Evolutionary conservation across 371 early-diverging fungal genomes (phyloP), one percentile per base, ranked within the genome.

Genomic region (Mortierella sp.): DNA sequence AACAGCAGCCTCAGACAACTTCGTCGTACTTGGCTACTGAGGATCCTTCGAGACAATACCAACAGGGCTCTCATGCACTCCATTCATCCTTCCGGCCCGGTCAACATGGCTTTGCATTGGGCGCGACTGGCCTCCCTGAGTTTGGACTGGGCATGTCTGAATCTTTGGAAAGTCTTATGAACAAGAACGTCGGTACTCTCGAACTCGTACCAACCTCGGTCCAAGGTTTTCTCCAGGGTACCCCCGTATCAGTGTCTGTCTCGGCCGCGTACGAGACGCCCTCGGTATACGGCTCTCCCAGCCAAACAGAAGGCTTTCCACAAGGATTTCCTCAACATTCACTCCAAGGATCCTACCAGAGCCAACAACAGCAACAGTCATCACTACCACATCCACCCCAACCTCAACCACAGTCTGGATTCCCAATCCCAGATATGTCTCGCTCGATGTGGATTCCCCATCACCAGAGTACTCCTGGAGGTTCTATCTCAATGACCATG

Each of bases 131-230:
- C 1, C 68, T 71, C 29, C 4, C 46, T 2, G 61, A 56, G 21
- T 62, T 72, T 46, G 77, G 65, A 6, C 14, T 76, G 37, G 46
- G 55, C 29, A 68, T 68, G 72, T 43, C 51, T 23, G 77, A 76
- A 26, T 72, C 77, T 11, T 16, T 72, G 46, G 77, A 76, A 44
- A 47, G 50, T 6, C 44, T 76, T 19, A 76, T 76, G 77, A 72
- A 72, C 62, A 76, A 65, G 68, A 70, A 65, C 57, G 28, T 70
- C 30, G 64, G 64, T 25, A 37, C 66, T 0, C 43, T 72, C 48
- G 65, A 58, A 30, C n/a, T n/a, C 19, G 37, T 57, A 2, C 14
- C 57, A 0, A 12, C 57, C 30, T 57, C 57, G 9, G 21, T 30
- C 16, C 2, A 26, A 1, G 37, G 56, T 16, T 48, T 21, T 28